Conservation (phyloP, 495 filamentous ascomycete species). For the Lichenothelia convexa region DNA sequence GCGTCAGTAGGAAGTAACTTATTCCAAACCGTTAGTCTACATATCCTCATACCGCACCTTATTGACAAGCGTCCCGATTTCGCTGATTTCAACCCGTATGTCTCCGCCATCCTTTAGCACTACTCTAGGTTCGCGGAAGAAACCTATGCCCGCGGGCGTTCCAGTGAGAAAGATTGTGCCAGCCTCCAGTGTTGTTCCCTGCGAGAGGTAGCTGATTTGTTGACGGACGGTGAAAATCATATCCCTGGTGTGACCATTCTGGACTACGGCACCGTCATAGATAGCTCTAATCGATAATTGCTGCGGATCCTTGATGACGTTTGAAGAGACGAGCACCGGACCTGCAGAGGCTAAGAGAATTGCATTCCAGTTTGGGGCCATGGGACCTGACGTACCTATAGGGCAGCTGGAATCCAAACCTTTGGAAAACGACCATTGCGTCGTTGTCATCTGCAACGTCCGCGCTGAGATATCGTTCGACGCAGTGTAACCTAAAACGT, state of each 20-base stretch:
- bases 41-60: conserved; percentile 16
- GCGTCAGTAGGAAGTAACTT: no score
- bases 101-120: conserved; percentile 1
- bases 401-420: conserved; percentile 24
- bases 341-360: conserved; percentile 11
- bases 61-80: conserved; percentile 19
- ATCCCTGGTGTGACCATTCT: conserved; percentile 13
- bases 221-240: conserved; percentile 22
- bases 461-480: conserved; percentile 27
- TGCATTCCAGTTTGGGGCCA: neutral
- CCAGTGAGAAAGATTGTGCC: conserved; percentile 1
- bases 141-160: conserved; percentile 24
- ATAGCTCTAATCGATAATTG: conserved; percentile 16
- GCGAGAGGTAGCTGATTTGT: conserved; percentile 19
- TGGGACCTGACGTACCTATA: conserved; percentile 11
- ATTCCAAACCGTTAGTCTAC: conserved; percentile 25
- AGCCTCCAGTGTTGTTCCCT: neutral
- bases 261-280: conserved; percentile 15
- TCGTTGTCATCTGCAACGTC: conserved; percentile 16
- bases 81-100: conserved; percentile 1
- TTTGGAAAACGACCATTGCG: conserved; percentile 29
- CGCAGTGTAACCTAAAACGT: conserved; percentile 26
- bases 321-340: conserved; percentile 22
- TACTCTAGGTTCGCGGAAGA: neutral
- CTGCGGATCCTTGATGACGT: conserved; percentile 21